Evolutionary conservation across 1,284 basidiomycete species (phyloP), one percentile per base, ranked within the genome.

Genomic region (Rhodotorula sp.): DNA sequence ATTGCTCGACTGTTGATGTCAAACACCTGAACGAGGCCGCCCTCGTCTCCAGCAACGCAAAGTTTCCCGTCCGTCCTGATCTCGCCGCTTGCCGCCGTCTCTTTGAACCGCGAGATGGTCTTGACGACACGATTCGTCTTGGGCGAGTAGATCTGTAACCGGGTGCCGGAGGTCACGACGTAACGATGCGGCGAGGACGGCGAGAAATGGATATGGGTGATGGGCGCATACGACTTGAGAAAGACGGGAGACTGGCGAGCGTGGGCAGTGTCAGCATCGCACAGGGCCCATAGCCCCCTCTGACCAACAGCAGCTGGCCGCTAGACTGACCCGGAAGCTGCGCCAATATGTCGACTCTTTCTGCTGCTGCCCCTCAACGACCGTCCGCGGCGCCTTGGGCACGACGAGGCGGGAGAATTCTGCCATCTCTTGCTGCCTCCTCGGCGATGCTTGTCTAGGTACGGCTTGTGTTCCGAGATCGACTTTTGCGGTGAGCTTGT

Each of bases 21-120:
- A 79, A 99, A 99, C 31, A 99, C 85, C 84, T 99, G 97, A 34
- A 99, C 87, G 19, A 95, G 81, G 15, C 95, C 97, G 71, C 89
- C 90, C 80, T 99, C 95, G 79, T 97, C 93, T 67, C 93, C 95
- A 0, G 95, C 95, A 0, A 97, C 90, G 43, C 98, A 87, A 52
- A 99, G 86, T 80, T 95, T 97, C 38, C 95, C 97, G 81, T 99
- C 97, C 64, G 86, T 86, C 66, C 97, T 87, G 70, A 97, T 93
- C 78, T 87, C 86, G 19, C 89, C 94, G 77, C 90, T 90, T 69
- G 94, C 85, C 2, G 95, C 95, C 47, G 95, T 90, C 79, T 98
- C 95, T 81, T 97, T 97, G 84, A 99, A 99, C 48, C 97, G 85
- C 43, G 93, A 91, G 71, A 99, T 94, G 0, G 93, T 97, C 84